Evolutionary conservation across 805 yeast genomes (phyloP).

Genomic region (Zygosaccharomyces bailii): DNA sequence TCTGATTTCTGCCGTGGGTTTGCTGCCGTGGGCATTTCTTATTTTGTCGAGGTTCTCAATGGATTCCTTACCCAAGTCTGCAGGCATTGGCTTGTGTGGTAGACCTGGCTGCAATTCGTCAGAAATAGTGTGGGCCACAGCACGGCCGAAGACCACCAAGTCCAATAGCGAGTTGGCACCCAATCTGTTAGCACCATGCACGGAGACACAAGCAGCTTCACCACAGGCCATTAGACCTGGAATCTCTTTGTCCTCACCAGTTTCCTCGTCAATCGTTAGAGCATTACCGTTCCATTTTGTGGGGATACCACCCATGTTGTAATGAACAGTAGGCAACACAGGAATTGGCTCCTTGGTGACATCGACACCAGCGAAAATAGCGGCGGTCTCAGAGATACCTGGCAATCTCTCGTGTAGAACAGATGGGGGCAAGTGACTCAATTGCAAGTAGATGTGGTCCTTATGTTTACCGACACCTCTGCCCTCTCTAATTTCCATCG

Average conservation of each 20-base stretch:
- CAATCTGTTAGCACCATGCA: slow-evolving; percentile 98
- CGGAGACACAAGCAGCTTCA: slow-evolving; percentile 98
- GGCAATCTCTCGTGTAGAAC: slow-evolving; percentile 95
- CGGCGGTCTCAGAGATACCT: slow-evolving; percentile 98
- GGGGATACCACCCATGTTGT: slow-evolving; percentile 99
- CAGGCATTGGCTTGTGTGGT: slow-evolving; percentile 78
- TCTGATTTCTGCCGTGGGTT: slow-evolving; percentile 84
- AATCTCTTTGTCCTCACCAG: slow-evolving; percentile 85
- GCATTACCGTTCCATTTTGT: slow-evolving; percentile 97
- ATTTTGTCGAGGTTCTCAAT: slow-evolving; percentile 85
- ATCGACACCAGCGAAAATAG: slow-evolving; percentile 98
- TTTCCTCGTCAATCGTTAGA: slow-evolving; percentile 67
- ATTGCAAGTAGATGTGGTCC: slow-evolving; percentile 93
- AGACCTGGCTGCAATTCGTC: slow-evolving; percentile 83
- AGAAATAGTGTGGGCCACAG: slow-evolving; percentile 88
- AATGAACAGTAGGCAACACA: slow-evolving; percentile 95
- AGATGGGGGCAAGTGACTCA: slow-evolving; percentile 87
- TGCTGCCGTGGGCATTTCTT: slow-evolving; percentile 81
- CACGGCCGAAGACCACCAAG: slow-evolving; percentile 97
- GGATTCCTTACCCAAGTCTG: slow-evolving; percentile 85
- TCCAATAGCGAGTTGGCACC: slow-evolving; percentile 98
- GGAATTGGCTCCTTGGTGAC: slow-evolving; percentile 99
- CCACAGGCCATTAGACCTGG: slow-evolving; percentile 97
- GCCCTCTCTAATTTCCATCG: slow-evolving; percentile 97
- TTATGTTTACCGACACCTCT: slow-evolving; percentile 97